Percentiles rank a stretch among this genome's conserved stretches.
Conservation (phyloP, 306 rosid species). For the Bauhinia variegata region DNA sequence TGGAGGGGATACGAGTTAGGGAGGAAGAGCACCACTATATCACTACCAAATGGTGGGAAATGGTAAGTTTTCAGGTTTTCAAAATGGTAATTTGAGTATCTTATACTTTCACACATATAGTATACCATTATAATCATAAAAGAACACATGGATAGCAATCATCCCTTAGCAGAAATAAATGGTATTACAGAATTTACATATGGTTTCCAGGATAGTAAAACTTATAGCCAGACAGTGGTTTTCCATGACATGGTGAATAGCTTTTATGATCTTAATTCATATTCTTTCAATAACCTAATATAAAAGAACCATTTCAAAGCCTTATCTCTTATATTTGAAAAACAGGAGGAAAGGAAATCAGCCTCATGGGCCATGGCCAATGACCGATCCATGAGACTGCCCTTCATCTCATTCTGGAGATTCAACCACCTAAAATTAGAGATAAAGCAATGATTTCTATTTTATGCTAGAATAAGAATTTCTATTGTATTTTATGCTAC, state of each 20-base stretch:
- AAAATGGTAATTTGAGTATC: conserved; percentile 5
- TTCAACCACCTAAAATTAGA: not conserved
- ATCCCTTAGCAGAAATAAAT: not conserved
- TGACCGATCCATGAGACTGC: not conserved
- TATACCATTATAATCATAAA: conserved; percentile 2
- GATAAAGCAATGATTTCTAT: not conserved
- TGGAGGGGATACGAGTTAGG: too few relatives aligned
- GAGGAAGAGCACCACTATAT: too few relatives aligned
- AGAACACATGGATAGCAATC: too few relatives aligned
- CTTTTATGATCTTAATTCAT: conserved; percentile 7
- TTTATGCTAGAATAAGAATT: conserved; percentile 3
- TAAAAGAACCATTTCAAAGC: not conserved
- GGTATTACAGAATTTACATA: not conserved
- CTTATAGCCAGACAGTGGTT: not conserved
- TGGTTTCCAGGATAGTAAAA: conserved; percentile 15
- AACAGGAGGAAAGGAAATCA: conserved; percentile 9
- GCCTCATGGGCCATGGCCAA: not conserved
- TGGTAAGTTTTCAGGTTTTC: conserved; percentile 3
- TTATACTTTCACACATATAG: conserved; percentile 17
- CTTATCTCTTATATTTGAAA: conserved; percentile 3
- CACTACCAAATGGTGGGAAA: too few relatives aligned
- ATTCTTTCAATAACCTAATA: conserved; percentile 4
- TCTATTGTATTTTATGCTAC: conserved; percentile 15
- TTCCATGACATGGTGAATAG: conserved; percentile 11
- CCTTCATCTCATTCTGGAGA: too few relatives aligned